A percentile compares a stretch with the other conserved stretches of the same genome.
Evolutionary conservation across 2,329 filamentous ascomycete species (phyloP).

Genomic region (Juglanconis oblonga): DNA sequence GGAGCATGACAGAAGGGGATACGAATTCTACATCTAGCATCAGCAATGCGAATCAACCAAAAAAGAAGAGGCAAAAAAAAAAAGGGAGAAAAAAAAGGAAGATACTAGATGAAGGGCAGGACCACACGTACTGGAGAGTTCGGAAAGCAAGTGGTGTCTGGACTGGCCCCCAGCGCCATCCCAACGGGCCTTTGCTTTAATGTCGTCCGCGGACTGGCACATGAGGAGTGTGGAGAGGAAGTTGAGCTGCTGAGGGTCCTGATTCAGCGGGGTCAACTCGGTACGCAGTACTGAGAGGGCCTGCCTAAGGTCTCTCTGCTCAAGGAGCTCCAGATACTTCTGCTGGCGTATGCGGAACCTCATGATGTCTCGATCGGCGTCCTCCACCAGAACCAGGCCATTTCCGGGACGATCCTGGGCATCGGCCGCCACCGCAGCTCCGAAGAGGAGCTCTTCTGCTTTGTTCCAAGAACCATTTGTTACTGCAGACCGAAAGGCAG

Average conservation of each 20-base stretch:
- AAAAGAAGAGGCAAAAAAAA: background rate
- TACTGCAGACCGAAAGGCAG: constrained; percentile 80
- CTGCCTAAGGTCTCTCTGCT: constrained; percentile 67
- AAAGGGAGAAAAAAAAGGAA: background rate
- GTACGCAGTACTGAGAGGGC: constrained; percentile 81
- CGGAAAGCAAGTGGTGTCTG: constrained; percentile 70
- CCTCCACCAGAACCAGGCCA: constrained; percentile 71
- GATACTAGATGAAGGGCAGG: background rate
- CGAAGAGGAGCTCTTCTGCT: constrained; percentile 78
- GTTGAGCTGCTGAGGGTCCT: constrained; percentile 74
- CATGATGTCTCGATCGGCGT: constrained; percentile 75
- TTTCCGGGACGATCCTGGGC: constrained; percentile 34
- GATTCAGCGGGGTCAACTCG: constrained; percentile 82
- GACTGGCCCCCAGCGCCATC: constrained; percentile 77
- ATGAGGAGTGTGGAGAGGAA: constrained; percentile 86
- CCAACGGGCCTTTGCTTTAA: constrained; percentile 77
- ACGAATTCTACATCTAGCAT: constrained; percentile 64
- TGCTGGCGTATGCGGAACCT: constrained; percentile 86
- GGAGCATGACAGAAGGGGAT: constrained; percentile 95
- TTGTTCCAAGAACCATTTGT: constrained; percentile 77
- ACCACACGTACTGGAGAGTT: constrained; percentile 69
- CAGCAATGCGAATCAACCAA: constrained; percentile 4
- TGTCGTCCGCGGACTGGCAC: constrained; percentile 75
- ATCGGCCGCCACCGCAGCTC: constrained; percentile 38
- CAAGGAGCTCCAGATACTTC: constrained; percentile 89